Evolutionary conservation across 2,329 filamentous ascomycete species (phyloP).

Genomic region (Grosmannia huntii): DNA sequence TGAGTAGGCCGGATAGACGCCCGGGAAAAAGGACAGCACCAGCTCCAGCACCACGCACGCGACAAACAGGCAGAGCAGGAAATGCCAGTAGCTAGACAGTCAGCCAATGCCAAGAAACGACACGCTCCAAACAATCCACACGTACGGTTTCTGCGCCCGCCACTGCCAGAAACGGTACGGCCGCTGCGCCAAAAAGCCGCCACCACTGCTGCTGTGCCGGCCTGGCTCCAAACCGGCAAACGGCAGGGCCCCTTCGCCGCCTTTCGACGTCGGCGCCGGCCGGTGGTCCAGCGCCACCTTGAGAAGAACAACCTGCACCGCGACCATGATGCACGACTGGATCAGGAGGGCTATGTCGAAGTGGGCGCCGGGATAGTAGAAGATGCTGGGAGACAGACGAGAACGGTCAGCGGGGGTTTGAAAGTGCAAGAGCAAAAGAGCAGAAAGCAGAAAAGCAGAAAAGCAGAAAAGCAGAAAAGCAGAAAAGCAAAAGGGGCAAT

Average conservation of each 20-base stretch:
- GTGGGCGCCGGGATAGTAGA: constrained; percentile 55
- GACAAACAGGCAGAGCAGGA: constrained; percentile 54
- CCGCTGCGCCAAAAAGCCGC: constrained; percentile 28
- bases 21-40: constrained; percentile 44
- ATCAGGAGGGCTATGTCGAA: constrained; percentile 52
- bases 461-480: too few species aligned
- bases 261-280: constrained; percentile 45
- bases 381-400: constrained; percentile 33
- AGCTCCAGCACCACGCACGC: constrained; percentile 51
- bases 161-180: constrained; percentile 79
- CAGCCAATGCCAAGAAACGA: not conserved
- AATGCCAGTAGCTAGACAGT: constrained; percentile 57
- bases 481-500: too few species aligned
- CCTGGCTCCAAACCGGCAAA: constrained; percentile 41
- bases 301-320: constrained; percentile 48
- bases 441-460: too few species aligned
- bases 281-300: constrained; percentile 58
- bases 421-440: not conserved
- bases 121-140: constrained; percentile 12
- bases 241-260: constrained; percentile 46
- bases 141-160: constrained; percentile 54
- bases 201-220: not conserved
- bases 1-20: constrained; percentile 54
- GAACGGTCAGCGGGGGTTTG: too few species aligned
- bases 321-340: constrained; percentile 53